A percentile compares a stretch with the other conserved stretches of the same genome.
Conservation (phyloP, 306 rosid genomes). For the Amphicarpaea edgeworthii region DNA sequence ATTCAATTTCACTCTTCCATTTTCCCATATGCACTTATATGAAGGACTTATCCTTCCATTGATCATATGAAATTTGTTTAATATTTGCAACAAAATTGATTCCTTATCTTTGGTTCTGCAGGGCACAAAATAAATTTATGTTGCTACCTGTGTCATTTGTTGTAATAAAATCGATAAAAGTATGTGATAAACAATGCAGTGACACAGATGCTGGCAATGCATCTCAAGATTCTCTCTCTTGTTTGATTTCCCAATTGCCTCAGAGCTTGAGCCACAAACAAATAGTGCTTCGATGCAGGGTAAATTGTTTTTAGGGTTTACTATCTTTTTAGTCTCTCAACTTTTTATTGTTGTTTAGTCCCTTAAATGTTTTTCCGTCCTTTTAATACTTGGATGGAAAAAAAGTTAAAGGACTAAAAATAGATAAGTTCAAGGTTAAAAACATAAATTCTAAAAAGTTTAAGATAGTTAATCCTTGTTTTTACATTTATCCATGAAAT, state of each 20-base stretch:
- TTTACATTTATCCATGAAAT: slow-evolving; percentile 21
- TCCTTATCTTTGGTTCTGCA: slow-evolving; percentile 52
- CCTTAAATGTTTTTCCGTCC: too few relatives aligned
- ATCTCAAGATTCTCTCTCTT: slow-evolving; percentile 48
- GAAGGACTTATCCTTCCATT: slow-evolving; percentile 9
- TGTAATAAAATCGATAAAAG: slow-evolving; percentile 61
- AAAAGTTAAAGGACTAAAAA: too few relatives aligned
- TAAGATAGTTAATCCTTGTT: too few relatives aligned
- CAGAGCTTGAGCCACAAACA: slow-evolving; percentile 51
- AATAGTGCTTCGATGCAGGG: slow-evolving; percentile 73
- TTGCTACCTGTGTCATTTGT: slow-evolving; percentile 78
- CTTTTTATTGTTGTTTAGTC: too few relatives aligned
- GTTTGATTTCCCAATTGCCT: slow-evolving; percentile 69
- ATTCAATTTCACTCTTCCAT: background rate
- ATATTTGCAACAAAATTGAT: slow-evolving; percentile 42
- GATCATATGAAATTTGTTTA: background rate
- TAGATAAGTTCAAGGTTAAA: too few relatives aligned
- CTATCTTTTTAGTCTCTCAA: too few relatives aligned
- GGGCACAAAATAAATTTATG: slow-evolving; percentile 64
- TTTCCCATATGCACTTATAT: slow-evolving; percentile 11
- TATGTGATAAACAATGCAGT: slow-evolving; percentile 47
- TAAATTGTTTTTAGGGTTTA: slow-evolving; percentile 50
- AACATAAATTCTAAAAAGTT: too few relatives aligned
- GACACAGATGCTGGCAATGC: slow-evolving; percentile 42
- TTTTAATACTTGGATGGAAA: too few relatives aligned